These are phyloP conservation scores for Blastocystis sp. DNA, from an alignment of 352 stramenopile species.

Conservation along the genomic window DNA sequence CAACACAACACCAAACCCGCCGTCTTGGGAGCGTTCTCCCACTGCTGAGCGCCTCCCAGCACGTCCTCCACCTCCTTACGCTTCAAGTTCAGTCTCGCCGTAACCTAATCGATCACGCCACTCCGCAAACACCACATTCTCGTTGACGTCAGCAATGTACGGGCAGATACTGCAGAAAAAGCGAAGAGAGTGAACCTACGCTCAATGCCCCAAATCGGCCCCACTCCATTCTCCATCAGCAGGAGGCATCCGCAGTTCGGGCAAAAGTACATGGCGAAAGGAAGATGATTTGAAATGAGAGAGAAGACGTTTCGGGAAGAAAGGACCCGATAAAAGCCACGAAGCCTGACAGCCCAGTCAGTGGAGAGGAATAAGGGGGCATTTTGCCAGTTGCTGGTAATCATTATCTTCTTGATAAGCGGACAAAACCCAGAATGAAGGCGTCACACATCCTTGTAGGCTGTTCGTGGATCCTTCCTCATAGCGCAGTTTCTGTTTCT, in stretches of 20 bases:
- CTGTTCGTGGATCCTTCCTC: not conserved
- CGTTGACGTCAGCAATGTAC: constrained; percentile 52
- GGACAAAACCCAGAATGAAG: not conserved
- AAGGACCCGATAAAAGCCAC: not conserved
- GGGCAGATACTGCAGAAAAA: constrained; percentile 68
- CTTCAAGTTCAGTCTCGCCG: constrained; percentile 75
- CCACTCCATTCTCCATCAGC: constrained; percentile 53
- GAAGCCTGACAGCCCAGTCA: not conserved
- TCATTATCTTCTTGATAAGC: not conserved
- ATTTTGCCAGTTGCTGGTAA: not conserved
- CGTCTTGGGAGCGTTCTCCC: constrained; percentile 97
- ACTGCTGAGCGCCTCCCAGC: constrained; percentile 90
- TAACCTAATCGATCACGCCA: constrained; percentile 18
- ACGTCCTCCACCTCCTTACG: constrained; percentile 97
- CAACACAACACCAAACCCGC: constrained; percentile 71
- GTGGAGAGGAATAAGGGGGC: not conserved
- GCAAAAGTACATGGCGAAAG: constrained; percentile 61
- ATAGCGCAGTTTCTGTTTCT: constrained; percentile 42
- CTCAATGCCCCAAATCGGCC: not conserved
- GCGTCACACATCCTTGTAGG: constrained; percentile 3
- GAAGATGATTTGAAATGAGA: not conserved
- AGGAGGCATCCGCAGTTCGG: constrained; percentile 65
- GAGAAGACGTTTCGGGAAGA: not conserved
- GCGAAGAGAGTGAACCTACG: constrained; percentile 29
- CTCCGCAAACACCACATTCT: not conserved